phyloP scores from a whole-genome alignment of 768 basidiomycete genomes.

The Leccinum uliginosum region DNA sequence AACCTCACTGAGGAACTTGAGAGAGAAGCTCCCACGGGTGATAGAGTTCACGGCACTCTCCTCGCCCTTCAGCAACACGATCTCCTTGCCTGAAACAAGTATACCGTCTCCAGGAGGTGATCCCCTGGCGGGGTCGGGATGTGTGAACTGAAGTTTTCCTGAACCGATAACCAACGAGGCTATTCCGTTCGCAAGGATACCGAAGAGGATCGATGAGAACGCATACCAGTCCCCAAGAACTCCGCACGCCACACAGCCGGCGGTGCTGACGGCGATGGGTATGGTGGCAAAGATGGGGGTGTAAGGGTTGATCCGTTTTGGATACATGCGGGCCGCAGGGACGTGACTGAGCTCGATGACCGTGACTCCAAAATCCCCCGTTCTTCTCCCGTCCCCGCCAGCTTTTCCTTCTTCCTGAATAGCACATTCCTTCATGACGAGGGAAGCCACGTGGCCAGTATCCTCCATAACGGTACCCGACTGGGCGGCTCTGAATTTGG shows the following conservation, averaged over 20 bases:
- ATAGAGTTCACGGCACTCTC: slow-evolving; percentile 8
- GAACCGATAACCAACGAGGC: slow-evolving; percentile 21
- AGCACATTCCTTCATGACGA: slow-evolving; percentile 5
- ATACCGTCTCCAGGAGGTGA: slow-evolving; percentile 25
- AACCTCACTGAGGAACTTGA: neutral
- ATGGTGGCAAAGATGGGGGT: slow-evolving; percentile 8
- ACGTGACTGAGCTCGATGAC: neutral
- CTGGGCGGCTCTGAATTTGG: neutral
- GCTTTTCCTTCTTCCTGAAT: neutral
- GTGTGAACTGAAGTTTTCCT: slow-evolving; percentile 13
- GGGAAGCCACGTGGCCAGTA: slow-evolving; percentile 2
- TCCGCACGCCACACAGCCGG: slow-evolving; percentile 17
- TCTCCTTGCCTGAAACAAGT: slow-evolving; percentile 6
- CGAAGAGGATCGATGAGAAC: slow-evolving; percentile 23
- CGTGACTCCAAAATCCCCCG: neutral
- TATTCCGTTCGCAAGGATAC: slow-evolving; percentile 26
- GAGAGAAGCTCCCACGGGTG: slow-evolving; percentile 10
- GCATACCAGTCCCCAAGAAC: slow-evolving; percentile 21
- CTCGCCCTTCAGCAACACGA: neutral
- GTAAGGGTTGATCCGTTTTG: neutral
- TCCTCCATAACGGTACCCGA: slow-evolving; percentile 5
- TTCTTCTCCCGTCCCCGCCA: neutral
- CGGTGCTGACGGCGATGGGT: slow-evolving; percentile 16
- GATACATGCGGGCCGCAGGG: neutral
- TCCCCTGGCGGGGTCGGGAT: slow-evolving; percentile 9